Conservation (phyloP, 2,329 filamentous ascomycete genomes). For the Epichloe brachyelytri region DNA sequence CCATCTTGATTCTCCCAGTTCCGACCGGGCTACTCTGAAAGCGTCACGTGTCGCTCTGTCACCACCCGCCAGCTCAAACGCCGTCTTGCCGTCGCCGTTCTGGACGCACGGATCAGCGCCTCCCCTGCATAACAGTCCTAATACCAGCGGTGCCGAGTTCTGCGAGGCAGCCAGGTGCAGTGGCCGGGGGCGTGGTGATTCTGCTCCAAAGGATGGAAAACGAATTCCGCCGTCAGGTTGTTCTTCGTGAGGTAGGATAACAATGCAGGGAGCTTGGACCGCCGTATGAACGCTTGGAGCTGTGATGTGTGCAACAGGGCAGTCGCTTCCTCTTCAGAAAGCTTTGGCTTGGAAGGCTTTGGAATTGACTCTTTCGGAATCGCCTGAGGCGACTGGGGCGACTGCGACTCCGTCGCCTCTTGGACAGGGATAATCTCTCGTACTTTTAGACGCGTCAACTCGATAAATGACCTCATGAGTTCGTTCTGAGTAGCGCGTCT, state of each 20-base stretch:
- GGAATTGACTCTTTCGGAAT: slow-evolving; percentile 24
- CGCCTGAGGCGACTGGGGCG: slow-evolving; percentile 22
- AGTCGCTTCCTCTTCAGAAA: slow-evolving; percentile 72
- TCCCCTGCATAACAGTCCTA: slow-evolving; percentile 62
- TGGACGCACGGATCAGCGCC: slow-evolving; percentile 57
- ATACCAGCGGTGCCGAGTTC: slow-evolving; percentile 65
- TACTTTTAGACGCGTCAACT: slow-evolving; percentile 82
- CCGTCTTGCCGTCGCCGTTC: slow-evolving; percentile 66
- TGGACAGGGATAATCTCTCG: slow-evolving; percentile 60
- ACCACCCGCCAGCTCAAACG: slow-evolving; percentile 80
- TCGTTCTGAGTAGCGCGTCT: slow-evolving; percentile 85
- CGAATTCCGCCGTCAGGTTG: slow-evolving; percentile 55
- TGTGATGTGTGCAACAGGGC: slow-evolving; percentile 77
- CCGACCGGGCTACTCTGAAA: slow-evolving; percentile 75
- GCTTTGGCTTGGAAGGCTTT: slow-evolving; percentile 48
- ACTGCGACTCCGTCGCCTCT: slow-evolving; percentile 30
- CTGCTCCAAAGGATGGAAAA: slow-evolving; percentile 57
- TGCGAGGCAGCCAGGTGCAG: slow-evolving; percentile 77
- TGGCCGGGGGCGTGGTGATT: slow-evolving; percentile 73
- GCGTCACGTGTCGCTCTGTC: slow-evolving; percentile 79
- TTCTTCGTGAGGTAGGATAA: slow-evolving; percentile 76
- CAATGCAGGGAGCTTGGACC: slow-evolving; percentile 79
- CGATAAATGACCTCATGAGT: slow-evolving; percentile 86
- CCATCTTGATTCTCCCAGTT: slow-evolving; percentile 66
- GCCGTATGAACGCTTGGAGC: slow-evolving; percentile 73